phyloP scores from a whole-genome alignment of 2,329 filamentous ascomycete genomes.

The Chalara sp. region DNA sequence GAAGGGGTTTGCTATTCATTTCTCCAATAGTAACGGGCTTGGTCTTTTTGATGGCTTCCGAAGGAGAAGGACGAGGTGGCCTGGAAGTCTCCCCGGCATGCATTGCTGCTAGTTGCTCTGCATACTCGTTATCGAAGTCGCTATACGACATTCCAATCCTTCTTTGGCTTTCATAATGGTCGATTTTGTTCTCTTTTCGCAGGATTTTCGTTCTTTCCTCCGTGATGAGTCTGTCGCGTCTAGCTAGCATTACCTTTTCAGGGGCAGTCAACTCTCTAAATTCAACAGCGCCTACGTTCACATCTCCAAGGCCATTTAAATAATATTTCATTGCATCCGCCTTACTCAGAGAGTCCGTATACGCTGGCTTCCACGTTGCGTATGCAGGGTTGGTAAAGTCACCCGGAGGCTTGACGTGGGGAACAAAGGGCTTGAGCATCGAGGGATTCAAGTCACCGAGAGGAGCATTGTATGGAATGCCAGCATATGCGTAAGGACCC shows the following conservation, averaged over 20 bases:
- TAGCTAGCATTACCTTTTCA: slow-evolving; percentile 6
- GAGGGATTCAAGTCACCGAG: not conserved
- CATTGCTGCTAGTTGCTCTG: slow-evolving; percentile 7
- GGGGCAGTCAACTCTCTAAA: slow-evolving; percentile 10
- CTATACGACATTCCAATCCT: slow-evolving; percentile 18
- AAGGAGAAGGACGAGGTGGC: slow-evolving; percentile 14
- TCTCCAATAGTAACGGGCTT: slow-evolving; percentile 14
- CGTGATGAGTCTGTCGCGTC: slow-evolving; percentile 1
- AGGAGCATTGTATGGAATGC: no score
- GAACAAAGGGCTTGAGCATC: not conserved
- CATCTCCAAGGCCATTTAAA: slow-evolving; percentile 19
- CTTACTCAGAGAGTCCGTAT: slow-evolving; percentile 20
- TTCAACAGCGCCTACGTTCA: slow-evolving; percentile 13
- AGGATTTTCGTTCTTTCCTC: slow-evolving; percentile 4
- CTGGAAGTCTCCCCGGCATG: slow-evolving; percentile 6
- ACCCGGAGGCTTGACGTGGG: not conserved
- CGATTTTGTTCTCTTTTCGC: slow-evolving; percentile 10
- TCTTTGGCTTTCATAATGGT: slow-evolving; percentile 22
- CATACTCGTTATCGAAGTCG: slow-evolving; percentile 18
- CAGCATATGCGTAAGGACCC: not conserved
- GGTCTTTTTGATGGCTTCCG: slow-evolving; percentile 5
- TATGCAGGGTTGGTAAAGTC: not conserved
- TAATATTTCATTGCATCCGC: slow-evolving; percentile 20
- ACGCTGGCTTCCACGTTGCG: not conserved
- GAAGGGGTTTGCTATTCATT: slow-evolving; percentile 16